These are phyloP conservation scores for Aeschynomene evenia DNA, from an alignment of 306 rosid genomes.

Conservation along the genomic window DNA sequence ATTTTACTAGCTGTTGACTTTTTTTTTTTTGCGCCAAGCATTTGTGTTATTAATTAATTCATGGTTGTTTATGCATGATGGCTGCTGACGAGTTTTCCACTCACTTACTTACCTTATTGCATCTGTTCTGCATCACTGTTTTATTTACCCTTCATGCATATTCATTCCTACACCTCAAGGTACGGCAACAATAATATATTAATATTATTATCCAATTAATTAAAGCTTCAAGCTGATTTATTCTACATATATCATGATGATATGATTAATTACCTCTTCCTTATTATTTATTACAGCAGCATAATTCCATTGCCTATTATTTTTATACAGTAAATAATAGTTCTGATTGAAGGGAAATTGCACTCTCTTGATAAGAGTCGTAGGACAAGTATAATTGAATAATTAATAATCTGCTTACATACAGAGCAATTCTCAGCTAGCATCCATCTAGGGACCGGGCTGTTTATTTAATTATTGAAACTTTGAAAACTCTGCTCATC, in stretches of 20 bases:
- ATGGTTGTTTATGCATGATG: too few species aligned
- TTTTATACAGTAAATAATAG: not conserved
- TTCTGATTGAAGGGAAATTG: not conserved
- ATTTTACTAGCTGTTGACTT: too few species aligned
- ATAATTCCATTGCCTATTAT: not conserved
- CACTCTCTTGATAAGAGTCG: not conserved
- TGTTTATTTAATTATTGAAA: too few species aligned
- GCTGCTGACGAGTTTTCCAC: conserved; percentile 9
- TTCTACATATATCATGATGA: not conserved
- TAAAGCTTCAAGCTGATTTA: not conserved
- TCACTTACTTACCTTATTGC: too few species aligned
- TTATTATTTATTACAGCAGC: not conserved
- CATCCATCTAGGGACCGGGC: too few species aligned
- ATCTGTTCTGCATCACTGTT: not conserved
- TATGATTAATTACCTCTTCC: not conserved
- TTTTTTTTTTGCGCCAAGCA: too few species aligned
- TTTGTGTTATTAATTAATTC: too few species aligned
- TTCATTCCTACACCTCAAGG: not conserved
- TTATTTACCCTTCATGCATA: conserved; percentile 11
- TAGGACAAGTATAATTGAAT: too few species aligned
- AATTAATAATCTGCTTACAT: not conserved
- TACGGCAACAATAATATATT: not conserved
- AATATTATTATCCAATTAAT: too few species aligned
- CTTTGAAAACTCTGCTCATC: not conserved
- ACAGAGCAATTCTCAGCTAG: not conserved